Base-by-base conservation (phyloP, 257 asterid species). In the Solanum habrochaites region DNA sequence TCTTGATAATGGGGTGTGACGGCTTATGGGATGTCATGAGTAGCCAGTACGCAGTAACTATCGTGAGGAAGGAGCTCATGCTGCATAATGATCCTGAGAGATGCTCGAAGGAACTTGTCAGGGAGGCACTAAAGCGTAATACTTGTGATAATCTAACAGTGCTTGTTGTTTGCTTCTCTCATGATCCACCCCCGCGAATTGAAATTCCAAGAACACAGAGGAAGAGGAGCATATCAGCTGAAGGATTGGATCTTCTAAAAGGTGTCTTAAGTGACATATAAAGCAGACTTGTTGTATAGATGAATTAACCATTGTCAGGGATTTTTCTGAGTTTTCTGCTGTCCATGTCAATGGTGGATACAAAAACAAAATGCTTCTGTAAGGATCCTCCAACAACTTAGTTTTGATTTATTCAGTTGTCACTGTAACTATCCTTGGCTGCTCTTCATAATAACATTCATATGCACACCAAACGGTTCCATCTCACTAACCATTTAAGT, bases 1-100 rank as follows among this genome's bases (percentile, higher is more conserved):
- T 96, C 90, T 85, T 96, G 88, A 94, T 96, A 25, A 94, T 94
- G 2, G 99, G 97, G 3, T 94, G 98, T 64, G 98, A 96, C 85
- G 99, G 99, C 15, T 85, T 96, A 14, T 96, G 99, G 99, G 98
- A 94, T 62, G 98, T 96, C 9, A 96, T 94, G 98, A 96, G 98
- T 32, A 96, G 98, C 89, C 98, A 94, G 67, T 96, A 91, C 31
- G 98, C 98, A 0, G 98, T 96, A 21, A 95, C 98, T 39, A 90
- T 96, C 20, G 95, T 93, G 18, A 90, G 99, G 86, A 93, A 94
- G 85, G 96, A 92, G 86, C 95, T 96, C 8, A 96, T 94, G 98
- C 29, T 70, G 42, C 98, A 96, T 83, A 96, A 94, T 32, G 95
- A 96, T 86, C 97, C 98, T 1, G 91, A 90, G 85, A 92, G 83